phyloP scores from a whole-genome alignment of 179 eudicot genomes.

The Actinidia chinensis region DNA sequence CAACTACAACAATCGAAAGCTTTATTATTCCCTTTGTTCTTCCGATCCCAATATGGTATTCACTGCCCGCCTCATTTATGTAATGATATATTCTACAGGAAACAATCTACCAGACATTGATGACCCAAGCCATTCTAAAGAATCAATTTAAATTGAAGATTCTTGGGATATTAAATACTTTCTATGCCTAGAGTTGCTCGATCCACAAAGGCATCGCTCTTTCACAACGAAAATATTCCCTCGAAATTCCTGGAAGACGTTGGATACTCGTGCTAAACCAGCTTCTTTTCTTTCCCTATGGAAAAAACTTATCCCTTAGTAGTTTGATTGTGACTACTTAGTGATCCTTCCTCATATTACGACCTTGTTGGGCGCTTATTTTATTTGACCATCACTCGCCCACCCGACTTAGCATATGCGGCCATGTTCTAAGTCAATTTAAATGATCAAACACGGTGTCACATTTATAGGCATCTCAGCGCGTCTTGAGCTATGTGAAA shows the following conservation, averaged over 20 bases:
- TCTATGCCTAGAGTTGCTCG: not conserved
- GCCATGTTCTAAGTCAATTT: not conserved
- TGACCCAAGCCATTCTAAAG: not conserved
- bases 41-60: not conserved
- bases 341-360: not conserved
- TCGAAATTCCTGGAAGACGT: not conserved
- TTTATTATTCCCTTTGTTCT: not conserved
- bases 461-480: not conserved
- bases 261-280: not conserved
- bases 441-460: not conserved
- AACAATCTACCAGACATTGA: not conserved
- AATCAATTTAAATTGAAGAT: too few species aligned
- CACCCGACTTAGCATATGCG: not conserved
- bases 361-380: conserved; percentile 10
- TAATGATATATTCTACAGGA: not conserved
- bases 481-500: not conserved
- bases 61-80: not conserved
- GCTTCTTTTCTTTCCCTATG: not conserved
- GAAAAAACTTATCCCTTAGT: not conserved
- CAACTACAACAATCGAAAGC: not conserved
- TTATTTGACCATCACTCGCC: not conserved
- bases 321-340: not conserved
- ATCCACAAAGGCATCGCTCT: not conserved
- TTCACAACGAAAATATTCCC: not conserved
- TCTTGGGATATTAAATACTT: too few species aligned